Conservation (phyloP, 306 rosid genomes). For the Rosa persica region DNA sequence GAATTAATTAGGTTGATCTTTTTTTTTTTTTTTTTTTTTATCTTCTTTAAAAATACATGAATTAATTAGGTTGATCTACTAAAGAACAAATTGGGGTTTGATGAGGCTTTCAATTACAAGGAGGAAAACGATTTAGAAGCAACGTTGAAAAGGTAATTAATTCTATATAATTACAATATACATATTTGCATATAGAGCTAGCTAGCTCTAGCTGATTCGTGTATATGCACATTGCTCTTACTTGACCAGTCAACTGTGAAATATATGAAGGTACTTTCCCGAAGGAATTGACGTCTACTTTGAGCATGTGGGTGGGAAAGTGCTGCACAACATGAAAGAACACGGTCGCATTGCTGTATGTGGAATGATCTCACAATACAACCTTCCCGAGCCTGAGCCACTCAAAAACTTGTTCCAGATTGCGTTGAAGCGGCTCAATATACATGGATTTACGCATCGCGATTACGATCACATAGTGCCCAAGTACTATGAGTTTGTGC, state of each 20-base stretch:
- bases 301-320: slow-evolving; percentile 37
- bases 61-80: slow-evolving; percentile 12
- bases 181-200: no score
- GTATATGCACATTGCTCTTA: background rate
- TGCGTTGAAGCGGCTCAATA: slow-evolving; percentile 25
- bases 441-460: slow-evolving; percentile 50
- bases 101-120: slow-evolving; percentile 39
- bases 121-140: slow-evolving; percentile 26
- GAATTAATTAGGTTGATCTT: slow-evolving; percentile 4
- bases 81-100: slow-evolving; percentile 27
- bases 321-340: slow-evolving; percentile 24
- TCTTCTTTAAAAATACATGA: no score
- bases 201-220: no score
- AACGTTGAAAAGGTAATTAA: slow-evolving; percentile 18
- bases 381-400: slow-evolving; percentile 48
- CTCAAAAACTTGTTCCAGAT: slow-evolving; percentile 35
- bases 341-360: slow-evolving; percentile 15
- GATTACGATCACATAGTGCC: slow-evolving; percentile 53
- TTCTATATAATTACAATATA: no score
- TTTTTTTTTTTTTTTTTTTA: no score
- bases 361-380: slow-evolving; percentile 60
- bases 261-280: slow-evolving; percentile 17
- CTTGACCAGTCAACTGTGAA: background rate
- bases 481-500: slow-evolving; percentile 50
- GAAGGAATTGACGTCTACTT: slow-evolving; percentile 27